phyloP scores from a whole-genome alignment of 345 rosid species.

The Brassica cretica region DNA sequence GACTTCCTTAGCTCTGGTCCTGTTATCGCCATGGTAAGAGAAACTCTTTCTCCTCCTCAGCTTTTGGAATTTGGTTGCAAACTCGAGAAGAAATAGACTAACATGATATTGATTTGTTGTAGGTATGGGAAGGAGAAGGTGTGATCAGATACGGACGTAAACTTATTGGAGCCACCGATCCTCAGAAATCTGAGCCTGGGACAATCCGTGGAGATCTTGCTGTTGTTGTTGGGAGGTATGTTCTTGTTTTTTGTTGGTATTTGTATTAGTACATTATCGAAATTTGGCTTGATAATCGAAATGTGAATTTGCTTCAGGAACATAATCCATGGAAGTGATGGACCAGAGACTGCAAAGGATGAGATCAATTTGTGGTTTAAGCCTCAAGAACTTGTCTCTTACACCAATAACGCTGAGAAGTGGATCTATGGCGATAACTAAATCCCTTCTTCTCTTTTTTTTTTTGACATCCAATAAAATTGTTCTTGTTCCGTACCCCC shows the following conservation, averaged over 20 bases:
- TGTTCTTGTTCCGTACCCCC: neutral
- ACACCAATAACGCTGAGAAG: constrained; percentile 80
- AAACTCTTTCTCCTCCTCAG: neutral
- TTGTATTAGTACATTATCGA: neutral
- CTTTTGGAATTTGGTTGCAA: neutral
- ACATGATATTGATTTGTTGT: constrained; percentile 14
- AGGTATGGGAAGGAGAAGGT: constrained; percentile 99
- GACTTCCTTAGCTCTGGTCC: constrained; percentile 99
- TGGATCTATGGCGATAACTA: constrained; percentile 86
- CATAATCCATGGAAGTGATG: constrained; percentile 98
- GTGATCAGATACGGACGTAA: constrained; percentile 89
- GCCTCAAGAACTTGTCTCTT: constrained; percentile 85
- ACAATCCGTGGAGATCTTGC: constrained; percentile 98
- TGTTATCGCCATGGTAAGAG: constrained; percentile 87
- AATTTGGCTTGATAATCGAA: constrained; percentile 3
- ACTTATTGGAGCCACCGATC: constrained; percentile 97
- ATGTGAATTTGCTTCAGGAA: constrained; percentile 52
- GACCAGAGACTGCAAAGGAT: constrained; percentile 93
- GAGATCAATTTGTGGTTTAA: constrained; percentile 94
- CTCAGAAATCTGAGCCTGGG: constrained; percentile 98
- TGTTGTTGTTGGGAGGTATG: constrained; percentile 86
- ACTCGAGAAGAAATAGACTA: neutral
- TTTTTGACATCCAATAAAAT: neutral
- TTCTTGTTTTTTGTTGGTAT: neutral
- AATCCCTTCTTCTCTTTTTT: neutral